Evolutionary conservation across 2,329 filamentous ascomycete species (phyloP), one percentile per base, ranked within the genome.

Genomic region (Claviceps digitariae): DNA sequence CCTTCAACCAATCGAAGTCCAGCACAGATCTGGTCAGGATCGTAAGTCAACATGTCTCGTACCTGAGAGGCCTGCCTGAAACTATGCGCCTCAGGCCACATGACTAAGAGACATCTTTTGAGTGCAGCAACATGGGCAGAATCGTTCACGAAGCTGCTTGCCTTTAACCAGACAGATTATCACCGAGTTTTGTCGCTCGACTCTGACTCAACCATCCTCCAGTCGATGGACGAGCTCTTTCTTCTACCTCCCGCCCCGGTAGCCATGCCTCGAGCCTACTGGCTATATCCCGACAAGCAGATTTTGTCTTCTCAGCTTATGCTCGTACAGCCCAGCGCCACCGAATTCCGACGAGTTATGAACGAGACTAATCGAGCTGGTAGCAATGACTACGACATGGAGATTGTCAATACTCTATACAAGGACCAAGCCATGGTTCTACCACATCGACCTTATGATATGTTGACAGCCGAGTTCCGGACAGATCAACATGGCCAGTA

Each of bases 241-340:
- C 74, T 84, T 29, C 70, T 85, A 1, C 85, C 84, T 0, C 63
- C 69, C 1, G 74, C 76, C 1, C 70, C 76, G 1, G 74, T 84
- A 4, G 83, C 83, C 2, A 83, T 87, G 76, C 82, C 84, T 1
- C 77, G 81, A 34, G 85, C 84, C 9, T 87, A 88, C 64, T 88
- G 84, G 84, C 70, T 81, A 1, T 71, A 77, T 5, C 77, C 77
- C 0, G 69, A 73, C 0, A 70, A 69, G 9, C 72, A 72, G 57
- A 72, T 74, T 2, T 71, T 87, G 12, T 79, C 81, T 0, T 79
- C 78, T 0, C 72, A 80, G 4, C 62, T 84, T 20, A 72, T 83
- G 59, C 72, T 84, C 2, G 67, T 84, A 21, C 69, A 81, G 48
- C 84, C 84, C 0, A 78, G 75, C 2, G 62, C 68, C 17, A 59